phyloP scores from a whole-genome alignment of 495 filamentous ascomycete genomes.

The Penicillium coffeae region DNA sequence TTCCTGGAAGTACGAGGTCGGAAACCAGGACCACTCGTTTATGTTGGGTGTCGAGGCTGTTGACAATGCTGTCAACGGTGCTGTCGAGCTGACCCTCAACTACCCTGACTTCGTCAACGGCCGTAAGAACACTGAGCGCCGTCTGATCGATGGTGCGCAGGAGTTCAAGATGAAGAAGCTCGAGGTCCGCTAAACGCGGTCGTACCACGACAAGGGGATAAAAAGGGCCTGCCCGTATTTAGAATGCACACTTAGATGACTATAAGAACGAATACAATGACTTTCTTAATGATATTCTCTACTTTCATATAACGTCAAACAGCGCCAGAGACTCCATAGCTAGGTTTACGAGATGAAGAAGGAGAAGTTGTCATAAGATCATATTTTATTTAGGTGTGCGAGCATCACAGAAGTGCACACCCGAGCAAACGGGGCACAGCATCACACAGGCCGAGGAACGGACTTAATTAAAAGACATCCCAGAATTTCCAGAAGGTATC shows the following conservation, averaged over 20 bases:
- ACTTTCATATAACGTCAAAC: too few species aligned
- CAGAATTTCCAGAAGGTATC: constrained; percentile 3
- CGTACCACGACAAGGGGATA: neutral
- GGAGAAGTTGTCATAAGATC: neutral
- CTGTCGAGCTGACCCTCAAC: constrained; percentile 94
- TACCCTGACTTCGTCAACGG: constrained; percentile 98
- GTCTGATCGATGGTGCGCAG: constrained; percentile 75
- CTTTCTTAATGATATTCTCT: neutral
- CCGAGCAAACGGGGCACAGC: constrained; percentile 29
- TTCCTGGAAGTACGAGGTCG: constrained; percentile 95
- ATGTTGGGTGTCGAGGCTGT: constrained; percentile 98
- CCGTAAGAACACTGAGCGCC: constrained; percentile 80
- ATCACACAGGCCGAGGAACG: constrained; percentile 3
- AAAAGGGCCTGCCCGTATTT: neutral
- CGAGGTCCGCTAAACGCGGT: neutral
- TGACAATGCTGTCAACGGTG: constrained; percentile 91
- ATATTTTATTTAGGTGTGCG: constrained; percentile 2
- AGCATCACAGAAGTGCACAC: constrained; percentile 17
- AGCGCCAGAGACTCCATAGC: too few species aligned
- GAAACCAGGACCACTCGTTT: constrained; percentile 97
- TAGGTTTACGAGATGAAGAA: too few species aligned
- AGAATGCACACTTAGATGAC: neutral
- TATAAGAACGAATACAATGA: neutral
- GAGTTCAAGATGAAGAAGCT: constrained; percentile 31
- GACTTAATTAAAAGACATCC: neutral